Evolutionary conservation across 208 protist species (phyloP).

Genomic region (Leishmania major): DNA sequence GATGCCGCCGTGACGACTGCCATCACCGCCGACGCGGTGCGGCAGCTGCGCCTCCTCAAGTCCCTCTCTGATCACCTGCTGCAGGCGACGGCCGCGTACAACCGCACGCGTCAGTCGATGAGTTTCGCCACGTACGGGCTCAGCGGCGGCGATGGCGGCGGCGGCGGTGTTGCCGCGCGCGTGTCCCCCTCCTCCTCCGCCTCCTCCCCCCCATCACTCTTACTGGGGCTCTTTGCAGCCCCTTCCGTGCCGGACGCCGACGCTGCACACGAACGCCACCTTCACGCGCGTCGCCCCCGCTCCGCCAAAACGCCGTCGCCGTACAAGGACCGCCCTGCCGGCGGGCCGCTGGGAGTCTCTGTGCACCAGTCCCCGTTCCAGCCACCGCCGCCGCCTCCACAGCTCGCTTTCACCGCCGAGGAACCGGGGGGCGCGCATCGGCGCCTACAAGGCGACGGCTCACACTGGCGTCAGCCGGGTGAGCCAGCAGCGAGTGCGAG

Average conservation of each 20-base stretch:
- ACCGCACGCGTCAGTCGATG: conserved; percentile 18
- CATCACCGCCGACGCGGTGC: conserved; percentile 21
- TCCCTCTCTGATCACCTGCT: conserved; percentile 24
- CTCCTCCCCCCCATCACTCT: conserved; percentile 10
- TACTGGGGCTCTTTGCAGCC: background rate
- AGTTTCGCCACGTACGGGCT: background rate
- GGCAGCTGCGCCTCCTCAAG: conserved; percentile 33
- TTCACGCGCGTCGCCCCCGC: background rate
- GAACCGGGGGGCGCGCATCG: background rate
- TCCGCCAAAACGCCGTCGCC: background rate
- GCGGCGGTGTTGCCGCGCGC: background rate
- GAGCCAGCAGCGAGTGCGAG: conserved; percentile 5
- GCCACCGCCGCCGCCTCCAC: background rate
- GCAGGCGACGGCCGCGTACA: conserved; percentile 29
- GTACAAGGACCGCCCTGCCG: background rate
- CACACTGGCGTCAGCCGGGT: conserved; percentile 16
- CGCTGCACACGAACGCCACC: background rate
- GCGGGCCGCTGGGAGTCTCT: background rate
- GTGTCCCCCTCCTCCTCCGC: conserved; percentile 11
- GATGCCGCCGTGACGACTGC: conserved; percentile 5
- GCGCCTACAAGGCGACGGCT: background rate
- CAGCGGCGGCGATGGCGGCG: background rate
- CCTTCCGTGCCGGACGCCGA: conserved; percentile 5
- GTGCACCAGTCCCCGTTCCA: conserved; percentile 2
- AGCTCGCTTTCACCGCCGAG: background rate